A percentile compares a stretch with the other conserved stretches of the same genome.
Evolutionary conservation across 2,329 filamentous ascomycete species (phyloP).

Genomic region (Tolypocladium tropicale): DNA sequence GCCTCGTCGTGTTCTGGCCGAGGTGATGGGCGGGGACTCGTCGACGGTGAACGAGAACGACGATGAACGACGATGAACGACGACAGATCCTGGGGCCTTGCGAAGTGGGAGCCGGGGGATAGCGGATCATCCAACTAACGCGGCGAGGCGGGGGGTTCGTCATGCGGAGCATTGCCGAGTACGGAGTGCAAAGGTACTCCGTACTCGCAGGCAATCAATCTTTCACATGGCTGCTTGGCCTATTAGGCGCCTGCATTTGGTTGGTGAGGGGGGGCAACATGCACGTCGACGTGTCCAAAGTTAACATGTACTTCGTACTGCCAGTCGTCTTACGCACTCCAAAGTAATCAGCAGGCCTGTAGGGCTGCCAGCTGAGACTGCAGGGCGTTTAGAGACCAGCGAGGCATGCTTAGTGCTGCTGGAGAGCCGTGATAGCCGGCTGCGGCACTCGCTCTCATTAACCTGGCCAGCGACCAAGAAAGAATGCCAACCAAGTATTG

Average conservation of each 20-base stretch:
- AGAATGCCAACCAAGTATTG: too few relatives aligned
- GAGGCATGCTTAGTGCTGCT: not conserved
- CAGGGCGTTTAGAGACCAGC: not conserved
- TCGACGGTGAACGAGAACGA: not conserved
- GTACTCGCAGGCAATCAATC: too few relatives aligned
- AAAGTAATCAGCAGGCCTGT: too few relatives aligned
- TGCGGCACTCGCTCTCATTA: not conserved
- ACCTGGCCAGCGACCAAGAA: too few relatives aligned
- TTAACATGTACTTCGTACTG: too few relatives aligned
- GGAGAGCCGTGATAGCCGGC: not conserved
- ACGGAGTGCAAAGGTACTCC: too few relatives aligned
- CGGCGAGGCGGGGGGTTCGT: not conserved
- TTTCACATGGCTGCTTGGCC: too few relatives aligned
- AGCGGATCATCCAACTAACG: not conserved
- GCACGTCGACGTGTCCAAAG: too few relatives aligned
- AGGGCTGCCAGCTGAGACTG: not conserved
- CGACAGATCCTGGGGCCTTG: not conserved
- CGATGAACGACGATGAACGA: not conserved
- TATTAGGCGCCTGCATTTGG: too few relatives aligned
- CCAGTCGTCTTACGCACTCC: too few relatives aligned
- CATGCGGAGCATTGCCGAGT: not conserved
- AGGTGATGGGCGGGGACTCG: not conserved
- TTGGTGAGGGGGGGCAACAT: too few relatives aligned
- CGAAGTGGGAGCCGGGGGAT: too few relatives aligned
- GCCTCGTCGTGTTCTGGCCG: not conserved